Conservation (phyloP, 2,329 filamentous ascomycete genomes). For the Cercospora brassicicola region DNA sequence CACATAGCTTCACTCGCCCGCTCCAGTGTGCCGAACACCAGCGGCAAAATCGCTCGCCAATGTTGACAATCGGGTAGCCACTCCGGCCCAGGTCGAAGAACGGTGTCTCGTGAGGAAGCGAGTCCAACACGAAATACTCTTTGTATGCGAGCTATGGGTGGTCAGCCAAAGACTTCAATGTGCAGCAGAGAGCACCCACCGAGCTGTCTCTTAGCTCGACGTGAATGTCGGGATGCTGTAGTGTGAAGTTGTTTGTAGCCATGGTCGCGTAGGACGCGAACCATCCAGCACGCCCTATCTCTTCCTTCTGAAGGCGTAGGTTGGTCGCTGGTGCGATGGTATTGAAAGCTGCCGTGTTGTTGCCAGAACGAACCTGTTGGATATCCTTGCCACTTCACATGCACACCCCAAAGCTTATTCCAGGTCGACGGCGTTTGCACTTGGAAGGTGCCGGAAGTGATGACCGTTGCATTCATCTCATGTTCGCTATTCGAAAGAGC, state of each 20-base stretch:
- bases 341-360: background rate
- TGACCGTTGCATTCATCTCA: background rate
- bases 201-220: background rate
- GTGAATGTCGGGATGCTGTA: background rate
- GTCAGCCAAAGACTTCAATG: background rate
- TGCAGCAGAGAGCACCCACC: background rate
- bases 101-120: slow-evolving; percentile 5
- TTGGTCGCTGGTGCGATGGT: background rate
- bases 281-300: background rate
- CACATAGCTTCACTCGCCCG: background rate
- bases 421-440: background rate
- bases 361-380: background rate
- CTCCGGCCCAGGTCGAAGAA: background rate
- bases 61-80: slow-evolving; percentile 7
- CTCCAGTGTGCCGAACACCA: background rate
- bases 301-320: background rate
- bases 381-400: background rate
- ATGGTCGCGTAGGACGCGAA: background rate
- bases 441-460: background rate
- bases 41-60: slow-evolving; percentile 12
- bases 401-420: too few relatives aligned
- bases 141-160: background rate
- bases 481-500: background rate
- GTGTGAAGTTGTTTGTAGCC: background rate
- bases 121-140: background rate